Conservation (phyloP, 2,329 filamentous ascomycete genomes). For the Penicillium expansum region DNA sequence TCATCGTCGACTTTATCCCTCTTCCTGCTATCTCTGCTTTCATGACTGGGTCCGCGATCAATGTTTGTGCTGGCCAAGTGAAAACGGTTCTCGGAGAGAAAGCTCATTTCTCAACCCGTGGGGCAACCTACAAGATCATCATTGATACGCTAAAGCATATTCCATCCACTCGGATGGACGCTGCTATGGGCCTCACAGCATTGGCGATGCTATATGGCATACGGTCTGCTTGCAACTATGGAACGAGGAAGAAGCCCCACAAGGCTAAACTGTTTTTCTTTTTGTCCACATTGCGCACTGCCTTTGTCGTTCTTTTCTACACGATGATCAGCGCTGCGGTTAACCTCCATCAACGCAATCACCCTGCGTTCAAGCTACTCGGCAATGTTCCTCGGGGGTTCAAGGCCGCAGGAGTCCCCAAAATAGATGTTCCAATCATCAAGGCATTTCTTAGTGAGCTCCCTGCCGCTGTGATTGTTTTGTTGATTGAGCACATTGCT, state of each 20-base stretch:
- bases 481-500: constrained; percentile 90
- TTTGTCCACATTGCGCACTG: constrained; percentile 78
- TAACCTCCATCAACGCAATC: constrained; percentile 62
- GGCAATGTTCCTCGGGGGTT: constrained; percentile 78
- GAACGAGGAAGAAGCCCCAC: constrained; percentile 64
- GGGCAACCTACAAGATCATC: constrained; percentile 72
- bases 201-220: constrained; percentile 71
- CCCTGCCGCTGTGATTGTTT: constrained; percentile 78
- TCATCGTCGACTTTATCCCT: constrained; percentile 13
- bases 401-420: constrained; percentile 68
- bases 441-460: constrained; percentile 66
- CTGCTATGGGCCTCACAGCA: constrained; percentile 77
- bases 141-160: constrained; percentile 75
- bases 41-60: constrained; percentile 11
- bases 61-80: constrained; percentile 6
- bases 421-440: constrained; percentile 63
- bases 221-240: constrained; percentile 59
- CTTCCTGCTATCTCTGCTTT: constrained; percentile 8
- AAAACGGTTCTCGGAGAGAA: constrained; percentile 52
- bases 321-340: constrained; percentile 81
- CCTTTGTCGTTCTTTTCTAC: constrained; percentile 83
- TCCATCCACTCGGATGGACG: constrained; percentile 64
- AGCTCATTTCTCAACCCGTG: constrained; percentile 63
- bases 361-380: constrained; percentile 70
- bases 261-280: constrained; percentile 78